Conservation (phyloP, 306 rosid genomes). For the Gillenia trifoliata region DNA sequence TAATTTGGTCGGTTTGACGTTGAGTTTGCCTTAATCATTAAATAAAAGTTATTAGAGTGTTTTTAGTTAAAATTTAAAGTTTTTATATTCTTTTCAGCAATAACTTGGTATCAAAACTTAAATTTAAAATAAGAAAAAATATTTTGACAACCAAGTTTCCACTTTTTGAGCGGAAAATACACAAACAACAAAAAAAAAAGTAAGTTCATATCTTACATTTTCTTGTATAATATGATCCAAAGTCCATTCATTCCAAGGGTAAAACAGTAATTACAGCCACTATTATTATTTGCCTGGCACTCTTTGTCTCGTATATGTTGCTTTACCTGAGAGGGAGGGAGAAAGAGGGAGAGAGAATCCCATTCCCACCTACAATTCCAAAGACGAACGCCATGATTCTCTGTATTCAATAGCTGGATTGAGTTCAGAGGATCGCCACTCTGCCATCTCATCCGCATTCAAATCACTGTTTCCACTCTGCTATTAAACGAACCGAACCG, state of each 20-base stretch:
- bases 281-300: conserved; percentile 14
- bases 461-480: background rate
- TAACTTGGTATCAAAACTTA: background rate
- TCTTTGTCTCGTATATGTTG: conserved; percentile 26
- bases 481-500: background rate
- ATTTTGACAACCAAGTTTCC: background rate
- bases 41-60: no score
- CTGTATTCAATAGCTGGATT: conserved; percentile 16
- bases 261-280: conserved; percentile 24
- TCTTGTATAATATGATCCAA: background rate
- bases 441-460: conserved; percentile 4
- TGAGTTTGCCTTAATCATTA: no score
- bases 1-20: no score
- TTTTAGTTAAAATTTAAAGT: no score
- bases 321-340: conserved; percentile 13
- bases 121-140: no score
- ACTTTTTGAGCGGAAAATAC: background rate
- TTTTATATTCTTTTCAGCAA: no score
- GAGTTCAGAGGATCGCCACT: conserved; percentile 6
- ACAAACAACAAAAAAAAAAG: background rate
- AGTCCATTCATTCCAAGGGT: background rate
- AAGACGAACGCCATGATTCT: conserved; percentile 21
- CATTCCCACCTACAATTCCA: conserved; percentile 19
- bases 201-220: no score
- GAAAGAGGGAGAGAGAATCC: background rate